Conservation (phyloP, 306 rosid genomes). For the Inga leiocalycina region DNA sequence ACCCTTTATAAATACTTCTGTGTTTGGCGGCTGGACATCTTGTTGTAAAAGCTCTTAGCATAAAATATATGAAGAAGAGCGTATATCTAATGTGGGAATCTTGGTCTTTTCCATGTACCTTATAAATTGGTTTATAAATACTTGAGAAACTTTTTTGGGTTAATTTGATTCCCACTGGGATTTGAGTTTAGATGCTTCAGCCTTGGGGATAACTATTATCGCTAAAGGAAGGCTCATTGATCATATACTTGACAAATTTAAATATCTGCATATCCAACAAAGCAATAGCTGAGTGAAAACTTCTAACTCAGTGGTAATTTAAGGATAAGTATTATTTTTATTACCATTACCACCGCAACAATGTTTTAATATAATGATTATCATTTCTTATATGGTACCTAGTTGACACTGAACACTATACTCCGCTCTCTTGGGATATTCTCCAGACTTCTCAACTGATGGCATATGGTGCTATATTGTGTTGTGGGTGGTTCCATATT, state of each 20-base stretch:
- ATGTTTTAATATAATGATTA: slow-evolving; percentile 2
- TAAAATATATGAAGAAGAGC: background rate
- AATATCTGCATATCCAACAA: background rate
- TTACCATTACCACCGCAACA: background rate
- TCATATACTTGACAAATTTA: background rate
- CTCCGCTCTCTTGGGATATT: slow-evolving; percentile 12
- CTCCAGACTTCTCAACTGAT: slow-evolving; percentile 69
- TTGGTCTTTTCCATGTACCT: background rate
- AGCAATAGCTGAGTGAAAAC: background rate
- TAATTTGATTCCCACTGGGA: background rate
- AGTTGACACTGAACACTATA: slow-evolving; percentile 22
- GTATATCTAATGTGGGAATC: background rate
- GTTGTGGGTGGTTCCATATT: slow-evolving; percentile 65
- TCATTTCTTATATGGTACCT: background rate
- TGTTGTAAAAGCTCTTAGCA: background rate
- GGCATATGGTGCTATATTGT: slow-evolving; percentile 85
- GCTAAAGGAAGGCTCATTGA: background rate
- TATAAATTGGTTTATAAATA: background rate
- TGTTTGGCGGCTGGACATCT: background rate
- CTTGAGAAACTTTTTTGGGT: background rate
- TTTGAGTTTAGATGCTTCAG: background rate
- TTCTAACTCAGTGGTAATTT: background rate
- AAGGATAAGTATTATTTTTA: background rate
- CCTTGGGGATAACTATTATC: background rate
- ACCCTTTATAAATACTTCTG: background rate